Percentiles rank a stretch among this genome's conserved stretches.
phyloP scores from a whole-genome alignment of 2,329 filamentous ascomycete species.

The Cytospora leucostoma region DNA sequence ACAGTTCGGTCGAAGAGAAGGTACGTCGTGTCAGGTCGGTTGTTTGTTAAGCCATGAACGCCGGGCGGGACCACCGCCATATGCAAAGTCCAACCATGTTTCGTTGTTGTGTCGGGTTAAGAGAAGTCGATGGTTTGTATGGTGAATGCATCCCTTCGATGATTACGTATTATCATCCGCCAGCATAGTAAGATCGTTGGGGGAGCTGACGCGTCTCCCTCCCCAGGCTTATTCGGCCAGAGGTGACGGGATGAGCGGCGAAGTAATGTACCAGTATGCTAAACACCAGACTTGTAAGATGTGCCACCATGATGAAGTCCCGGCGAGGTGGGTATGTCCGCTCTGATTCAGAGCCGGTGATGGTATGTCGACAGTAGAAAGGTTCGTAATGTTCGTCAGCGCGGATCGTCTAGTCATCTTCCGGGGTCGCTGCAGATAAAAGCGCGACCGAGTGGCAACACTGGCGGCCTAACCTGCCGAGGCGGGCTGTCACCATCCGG shows the following conservation, averaged over 20 bases:
- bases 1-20: conserved; percentile 17
- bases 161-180: conserved; percentile 29
- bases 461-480: neutral
- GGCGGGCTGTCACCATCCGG: neutral
- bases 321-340: neutral
- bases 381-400: conserved; percentile 5
- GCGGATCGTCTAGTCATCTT: neutral
- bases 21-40: conserved; percentile 11
- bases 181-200: conserved; percentile 9
- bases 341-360: neutral
- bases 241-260: neutral
- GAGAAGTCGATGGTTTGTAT: conserved; percentile 13
- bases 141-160: conserved; percentile 16
- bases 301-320: neutral
- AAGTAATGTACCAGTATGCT: neutral
- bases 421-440: neutral
- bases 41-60: conserved; percentile 22
- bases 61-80: conserved; percentile 23
- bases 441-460: neutral
- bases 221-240: neutral
- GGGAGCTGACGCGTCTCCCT: conserved; percentile 10
- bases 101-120: conserved; percentile 21
- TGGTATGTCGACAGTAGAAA: neutral
- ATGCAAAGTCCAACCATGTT: conserved; percentile 23
- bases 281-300: conserved; percentile 4